Evolutionary conservation across 139 green algal species (phyloP).

Genomic region (Chlamydomonas incerta): DNA sequence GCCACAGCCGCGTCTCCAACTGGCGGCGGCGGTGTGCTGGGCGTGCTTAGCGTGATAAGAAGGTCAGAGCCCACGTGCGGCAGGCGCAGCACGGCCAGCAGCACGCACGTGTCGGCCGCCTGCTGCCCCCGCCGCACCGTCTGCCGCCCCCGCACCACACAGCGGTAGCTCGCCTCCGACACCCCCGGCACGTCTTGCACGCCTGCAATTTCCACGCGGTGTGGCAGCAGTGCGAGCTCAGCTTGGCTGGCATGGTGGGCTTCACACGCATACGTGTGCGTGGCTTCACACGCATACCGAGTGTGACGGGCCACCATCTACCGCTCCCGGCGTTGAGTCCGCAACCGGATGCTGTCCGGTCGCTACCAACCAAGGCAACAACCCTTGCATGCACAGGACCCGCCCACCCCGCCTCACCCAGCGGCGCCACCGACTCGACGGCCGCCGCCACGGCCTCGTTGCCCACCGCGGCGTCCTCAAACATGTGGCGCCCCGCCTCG

Average conservation of each 20-base stretch:
- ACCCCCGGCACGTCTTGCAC: neutral
- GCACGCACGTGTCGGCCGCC: conserved; percentile 8
- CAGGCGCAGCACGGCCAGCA: conserved; percentile 64
- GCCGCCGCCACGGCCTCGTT: neutral
- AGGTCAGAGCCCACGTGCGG: conserved; percentile 52
- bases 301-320: too few relatives aligned
- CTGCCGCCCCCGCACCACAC: conserved; percentile 4
- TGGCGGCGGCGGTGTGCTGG: neutral
- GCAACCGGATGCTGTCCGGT: too few relatives aligned
- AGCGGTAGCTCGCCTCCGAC: neutral
- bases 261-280: too few relatives aligned
- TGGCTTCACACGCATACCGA: too few relatives aligned
- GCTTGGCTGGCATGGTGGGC: too few relatives aligned
- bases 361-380: too few relatives aligned
- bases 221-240: too few relatives aligned
- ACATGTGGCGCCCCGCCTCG: neutral
- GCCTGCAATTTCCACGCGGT: neutral
- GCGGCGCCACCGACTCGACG: neutral
- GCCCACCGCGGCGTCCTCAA: conserved; percentile 11
- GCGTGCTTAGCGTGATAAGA: conserved; percentile 42
- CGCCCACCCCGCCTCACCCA: too few relatives aligned
- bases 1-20: neutral
- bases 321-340: too few relatives aligned
- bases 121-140: neutral
- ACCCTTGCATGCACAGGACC: too few relatives aligned